These are phyloP conservation scores for Rhododendron ferrugineum DNA, from an alignment of 148 eudicot species.

Conservation along the genomic window DNA sequence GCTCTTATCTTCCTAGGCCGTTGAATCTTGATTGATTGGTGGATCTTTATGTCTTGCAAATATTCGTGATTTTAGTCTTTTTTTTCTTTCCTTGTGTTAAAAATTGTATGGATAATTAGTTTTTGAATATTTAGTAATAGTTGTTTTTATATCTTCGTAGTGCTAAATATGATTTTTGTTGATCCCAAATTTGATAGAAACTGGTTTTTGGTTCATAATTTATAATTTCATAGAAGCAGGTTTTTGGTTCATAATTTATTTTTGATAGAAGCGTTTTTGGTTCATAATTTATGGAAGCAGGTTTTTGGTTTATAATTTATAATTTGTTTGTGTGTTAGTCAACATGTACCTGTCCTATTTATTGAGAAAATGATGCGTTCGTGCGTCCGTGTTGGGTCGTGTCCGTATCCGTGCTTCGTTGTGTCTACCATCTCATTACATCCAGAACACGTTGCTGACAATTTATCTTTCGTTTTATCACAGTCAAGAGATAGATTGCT, in stretches of 20 bases:
- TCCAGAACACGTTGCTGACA: conserved; percentile 13
- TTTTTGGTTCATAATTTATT: not conserved
- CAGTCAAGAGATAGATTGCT: conserved; percentile 89
- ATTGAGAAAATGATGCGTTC: not conserved
- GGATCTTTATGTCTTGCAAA: not conserved
- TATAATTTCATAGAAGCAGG: not conserved
- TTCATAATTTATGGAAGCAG: too few species aligned
- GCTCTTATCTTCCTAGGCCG: not conserved
- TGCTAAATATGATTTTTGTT: not conserved
- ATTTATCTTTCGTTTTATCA: conserved; percentile 9
- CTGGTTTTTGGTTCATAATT: not conserved
- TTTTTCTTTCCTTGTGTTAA: not conserved
- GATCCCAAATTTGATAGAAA: not conserved
- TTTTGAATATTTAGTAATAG: not conserved
- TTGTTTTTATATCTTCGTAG: not conserved
- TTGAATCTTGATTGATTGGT: not conserved
- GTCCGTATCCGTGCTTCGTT: not conserved
- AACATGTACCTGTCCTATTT: not conserved
- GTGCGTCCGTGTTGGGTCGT: not conserved
- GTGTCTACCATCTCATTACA: not conserved
- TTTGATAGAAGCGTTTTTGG: not conserved
- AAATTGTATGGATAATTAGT: not conserved
- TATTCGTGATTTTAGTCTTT: not conserved
- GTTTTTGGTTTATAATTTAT: not conserved
- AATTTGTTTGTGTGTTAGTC: not conserved